These are phyloP conservation scores for Metschnikowia koreensis DNA, from an alignment of 805 yeast genomes.

Conservation along the genomic window DNA sequence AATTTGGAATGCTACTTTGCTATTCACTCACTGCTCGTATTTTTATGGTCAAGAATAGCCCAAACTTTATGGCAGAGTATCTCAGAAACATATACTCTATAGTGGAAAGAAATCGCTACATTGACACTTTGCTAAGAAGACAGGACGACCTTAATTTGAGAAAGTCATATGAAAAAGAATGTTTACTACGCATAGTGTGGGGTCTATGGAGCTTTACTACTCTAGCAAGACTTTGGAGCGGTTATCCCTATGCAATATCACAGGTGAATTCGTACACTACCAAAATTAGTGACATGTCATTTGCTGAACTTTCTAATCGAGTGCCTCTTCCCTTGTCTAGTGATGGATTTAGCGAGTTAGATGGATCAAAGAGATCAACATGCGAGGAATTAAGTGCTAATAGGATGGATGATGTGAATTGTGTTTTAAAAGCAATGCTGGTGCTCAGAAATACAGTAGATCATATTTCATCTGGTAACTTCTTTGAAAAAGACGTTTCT, in stretches of 20 bases:
- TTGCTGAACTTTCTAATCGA: constrained; percentile 11
- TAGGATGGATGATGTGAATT: constrained; percentile 9
- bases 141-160: constrained; percentile 10
- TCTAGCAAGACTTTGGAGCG: constrained; percentile 18
- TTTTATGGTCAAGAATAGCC: constrained; percentile 11
- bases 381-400: constrained; percentile 4
- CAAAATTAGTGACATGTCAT: constrained; percentile 10
- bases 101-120: constrained; percentile 19
- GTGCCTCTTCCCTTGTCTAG: constrained; percentile 22
- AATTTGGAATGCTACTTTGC: constrained; percentile 26
- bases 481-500: constrained; percentile 1
- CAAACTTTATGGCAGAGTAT: constrained; percentile 13
- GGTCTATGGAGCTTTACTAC: constrained; percentile 19
- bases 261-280: constrained; percentile 6
- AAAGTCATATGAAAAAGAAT: constrained; percentile 25
- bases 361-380: not conserved
- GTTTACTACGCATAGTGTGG: constrained; percentile 26
- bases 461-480: constrained; percentile 11
- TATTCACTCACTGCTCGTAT: constrained; percentile 21
- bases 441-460: constrained; percentile 14
- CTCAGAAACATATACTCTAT: constrained; percentile 21
- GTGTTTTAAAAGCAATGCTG: constrained; percentile 15
- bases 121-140: constrained; percentile 16
- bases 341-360: constrained; percentile 7
- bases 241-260: constrained; percentile 20